A percentile compares a stretch with the other conserved stretches of the same genome.
Evolutionary conservation across 805 yeast genomes (phyloP).

Genomic region (Spathaspora passalidarum): DNA sequence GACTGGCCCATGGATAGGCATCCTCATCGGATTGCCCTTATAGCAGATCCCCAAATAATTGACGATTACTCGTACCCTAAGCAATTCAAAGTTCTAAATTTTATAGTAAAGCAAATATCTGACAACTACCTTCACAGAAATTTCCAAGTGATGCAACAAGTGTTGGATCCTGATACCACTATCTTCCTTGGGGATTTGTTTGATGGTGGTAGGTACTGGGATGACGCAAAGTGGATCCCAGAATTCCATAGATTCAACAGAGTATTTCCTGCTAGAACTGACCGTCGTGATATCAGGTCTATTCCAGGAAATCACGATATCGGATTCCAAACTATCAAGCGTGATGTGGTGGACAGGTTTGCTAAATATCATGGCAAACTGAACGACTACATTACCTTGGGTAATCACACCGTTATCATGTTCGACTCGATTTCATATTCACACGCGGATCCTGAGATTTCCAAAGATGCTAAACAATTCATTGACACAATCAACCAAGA

Average conservation of each 20-base stretch:
- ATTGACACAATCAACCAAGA: slow-evolving; percentile 32
- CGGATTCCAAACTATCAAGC: slow-evolving; percentile 79
- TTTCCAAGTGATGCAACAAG: slow-evolving; percentile 54
- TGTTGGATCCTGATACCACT: slow-evolving; percentile 69
- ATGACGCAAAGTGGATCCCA: slow-evolving; percentile 56
- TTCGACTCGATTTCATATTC: slow-evolving; percentile 84
- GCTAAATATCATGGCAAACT: slow-evolving; percentile 71
- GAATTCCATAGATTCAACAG: slow-evolving; percentile 68
- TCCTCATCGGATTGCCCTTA: slow-evolving; percentile 51
- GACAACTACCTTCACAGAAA: slow-evolving; percentile 83
- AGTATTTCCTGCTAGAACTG: slow-evolving; percentile 60
- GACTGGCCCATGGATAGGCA: slow-evolving; percentile 39
- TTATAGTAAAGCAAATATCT: slow-evolving; percentile 56
- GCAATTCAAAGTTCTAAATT: slow-evolving; percentile 48
- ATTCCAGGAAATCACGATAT: slow-evolving; percentile 95
- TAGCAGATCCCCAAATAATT: slow-evolving; percentile 94
- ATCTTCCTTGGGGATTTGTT: slow-evolving; percentile 87
- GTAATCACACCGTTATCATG: slow-evolving; percentile 69
- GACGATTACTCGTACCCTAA: slow-evolving; percentile 87
- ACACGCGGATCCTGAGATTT: slow-evolving; percentile 43
- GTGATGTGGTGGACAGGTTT: slow-evolving; percentile 60
- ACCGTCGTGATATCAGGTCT: slow-evolving; percentile 34
- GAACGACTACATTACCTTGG: slow-evolving; percentile 50
- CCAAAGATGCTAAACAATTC: slow-evolving; percentile 50
- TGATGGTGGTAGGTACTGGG: slow-evolving; percentile 94